These are phyloP conservation scores for Cryptococcus sp. DNA, from an alignment of 1,284 basidiomycete species.

Conservation along the genomic window DNA sequence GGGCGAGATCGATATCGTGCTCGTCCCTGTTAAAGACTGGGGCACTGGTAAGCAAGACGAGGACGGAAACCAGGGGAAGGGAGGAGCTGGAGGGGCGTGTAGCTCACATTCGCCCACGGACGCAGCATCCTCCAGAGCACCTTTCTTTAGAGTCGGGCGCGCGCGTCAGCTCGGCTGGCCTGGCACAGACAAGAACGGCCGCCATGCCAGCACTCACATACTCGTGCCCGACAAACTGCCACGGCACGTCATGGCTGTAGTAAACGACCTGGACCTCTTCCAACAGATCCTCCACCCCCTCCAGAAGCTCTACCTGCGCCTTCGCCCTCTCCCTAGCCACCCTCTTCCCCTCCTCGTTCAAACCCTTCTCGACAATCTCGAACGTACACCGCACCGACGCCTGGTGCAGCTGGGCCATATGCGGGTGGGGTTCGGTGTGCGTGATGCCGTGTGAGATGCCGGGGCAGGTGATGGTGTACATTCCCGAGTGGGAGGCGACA, in stretches of 20 bases:
- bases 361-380: conserved; percentile 25
- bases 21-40: conserved; percentile 31
- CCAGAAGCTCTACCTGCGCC: conserved; percentile 36
- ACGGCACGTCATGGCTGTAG: conserved; percentile 45
- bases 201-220: too few species aligned
- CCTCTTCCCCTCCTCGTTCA: conserved; percentile 30
- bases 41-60: not conserved
- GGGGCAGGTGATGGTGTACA: conserved; percentile 42
- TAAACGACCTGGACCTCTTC: conserved; percentile 39
- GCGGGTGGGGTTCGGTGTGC: not conserved
- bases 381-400: conserved; percentile 22
- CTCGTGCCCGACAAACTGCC: conserved; percentile 47
- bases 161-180: conserved; percentile 4
- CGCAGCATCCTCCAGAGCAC: conserved; percentile 35
- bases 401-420: not conserved
- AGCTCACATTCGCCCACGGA: conserved; percentile 44
- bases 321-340: conserved; percentile 32
- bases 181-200: not conserved
- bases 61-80: too few species aligned
- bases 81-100: too few species aligned
- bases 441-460: conserved; percentile 11
- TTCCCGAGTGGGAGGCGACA: conserved; percentile 31
- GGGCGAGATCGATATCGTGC: conserved; percentile 33
- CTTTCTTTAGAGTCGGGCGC: conserved; percentile 24
- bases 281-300: conserved; percentile 29